These are phyloP conservation scores for Chytridiales sp. DNA, from an alignment of 371 early-diverging fungal genomes.

Conservation along the genomic window DNA sequence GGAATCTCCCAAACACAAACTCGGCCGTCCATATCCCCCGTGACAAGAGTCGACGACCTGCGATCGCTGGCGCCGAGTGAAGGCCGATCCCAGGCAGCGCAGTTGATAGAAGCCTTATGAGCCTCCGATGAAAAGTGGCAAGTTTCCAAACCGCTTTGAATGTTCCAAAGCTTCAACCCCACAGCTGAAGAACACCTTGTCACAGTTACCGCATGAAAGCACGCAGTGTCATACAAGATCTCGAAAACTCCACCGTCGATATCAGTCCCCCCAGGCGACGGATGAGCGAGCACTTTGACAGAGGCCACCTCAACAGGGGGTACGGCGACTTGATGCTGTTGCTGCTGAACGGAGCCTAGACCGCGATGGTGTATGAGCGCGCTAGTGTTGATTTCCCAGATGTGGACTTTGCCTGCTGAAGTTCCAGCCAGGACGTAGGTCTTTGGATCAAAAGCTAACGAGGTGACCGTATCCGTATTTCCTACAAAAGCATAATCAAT, in stretches of 20 bases:
- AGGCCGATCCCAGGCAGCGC: slow-evolving; percentile 25
- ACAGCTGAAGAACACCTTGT: no score
- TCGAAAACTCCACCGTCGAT: no score
- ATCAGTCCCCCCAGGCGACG: no score
- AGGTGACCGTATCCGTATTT: background rate
- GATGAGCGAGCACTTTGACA: background rate
- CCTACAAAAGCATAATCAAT: slow-evolving; percentile 5
- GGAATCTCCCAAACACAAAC: slow-evolving; percentile 36
- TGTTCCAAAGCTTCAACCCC: no score
- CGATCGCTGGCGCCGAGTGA: background rate
- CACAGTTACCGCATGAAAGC: no score
- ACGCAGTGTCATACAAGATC: no score
- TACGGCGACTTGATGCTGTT: no score
- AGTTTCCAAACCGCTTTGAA: no score
- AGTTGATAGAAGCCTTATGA: no score
- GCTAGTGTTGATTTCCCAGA: slow-evolving; percentile 33
- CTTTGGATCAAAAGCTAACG: slow-evolving; percentile 21
- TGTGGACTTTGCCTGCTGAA: slow-evolving; percentile 12
- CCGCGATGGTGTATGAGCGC: background rate
- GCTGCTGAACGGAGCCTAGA: no score
- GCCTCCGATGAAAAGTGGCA: no score
- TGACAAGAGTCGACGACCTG: slow-evolving; percentile 11
- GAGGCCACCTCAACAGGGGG: background rate
- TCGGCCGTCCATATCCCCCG: slow-evolving; percentile 26
- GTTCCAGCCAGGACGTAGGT: slow-evolving; percentile 31